Base-by-base conservation (phyloP, 371 early-diverging fungal genomes). In the Mucor mucedo region DNA sequence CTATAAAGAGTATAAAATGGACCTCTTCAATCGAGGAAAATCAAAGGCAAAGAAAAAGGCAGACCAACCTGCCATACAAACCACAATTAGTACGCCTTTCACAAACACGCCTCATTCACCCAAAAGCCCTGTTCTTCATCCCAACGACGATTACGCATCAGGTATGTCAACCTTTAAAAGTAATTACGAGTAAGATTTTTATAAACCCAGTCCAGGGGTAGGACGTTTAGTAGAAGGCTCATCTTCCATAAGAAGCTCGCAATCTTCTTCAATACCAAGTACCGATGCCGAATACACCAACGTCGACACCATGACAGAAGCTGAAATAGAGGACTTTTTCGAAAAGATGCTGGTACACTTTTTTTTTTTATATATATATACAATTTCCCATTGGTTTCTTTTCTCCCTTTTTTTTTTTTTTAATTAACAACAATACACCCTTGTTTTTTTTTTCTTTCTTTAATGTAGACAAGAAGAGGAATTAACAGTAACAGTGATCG, bases 331-430 rank as follows among this genome's bases (percentile, higher is more conserved):
- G 40, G 75, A 73, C 1, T 67, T 68, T 14, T 82, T 82, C 56
- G 83, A 82, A 55, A 69, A 71, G 41, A 82, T 82, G 83, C 66
- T 82, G 55, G 82, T 74, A 70, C 64, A 59, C 64, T 49, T n/a
- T 21, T 45, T 13, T 14, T 39, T 39, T 39, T 39, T 8, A 1
- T 11, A 6, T 8, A 39, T 39, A 21, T 21, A 21, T 39, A 39
- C 40, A 39, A 39, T 39, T 41, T 41, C 8, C 11, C 41, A 2
- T 0, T 41, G 3, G 8, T 41, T 41, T 41, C 14, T 41, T 41
- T 41, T 41, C 14, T 11, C 3, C 14, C 3, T 44, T 44, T 44
- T n/a, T n/a, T 44, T 44, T 44, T 44, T n/a, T n/a, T 44, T 35
- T 8, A 35, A 35, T 35, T 1, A 35, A 1, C 35, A 35, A 35